Evolutionary conservation across 2,329 filamentous ascomycete species (phyloP), one percentile per base, ranked within the genome.

Genomic region (Colletotrichum euphorbiae): DNA sequence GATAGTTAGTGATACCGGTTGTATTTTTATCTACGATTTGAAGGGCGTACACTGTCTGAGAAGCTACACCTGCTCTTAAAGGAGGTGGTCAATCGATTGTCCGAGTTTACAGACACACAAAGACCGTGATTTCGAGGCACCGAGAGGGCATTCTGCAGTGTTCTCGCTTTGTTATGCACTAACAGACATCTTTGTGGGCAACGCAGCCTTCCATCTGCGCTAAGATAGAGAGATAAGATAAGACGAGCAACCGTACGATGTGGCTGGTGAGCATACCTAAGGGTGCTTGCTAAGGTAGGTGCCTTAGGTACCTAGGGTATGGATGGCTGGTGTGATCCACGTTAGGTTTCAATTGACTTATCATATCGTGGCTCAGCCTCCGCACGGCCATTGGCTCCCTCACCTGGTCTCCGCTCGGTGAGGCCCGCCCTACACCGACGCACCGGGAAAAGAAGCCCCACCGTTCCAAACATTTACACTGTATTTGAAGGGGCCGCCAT

Each of bases 141-240:
- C 28, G 7, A 7, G 28, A 8, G 28, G 7, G 7, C 28, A 28
- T 28, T 28, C 28, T 28, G 28, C 28, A 28, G 28, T 6, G 28
- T 28, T 36, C 31, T 31, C 15, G 12, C n/a, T 8, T 8, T 6
- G 56, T 61, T n/a, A 7, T 4, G 15, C 56, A 42, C 64, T 67
- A 67, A 63, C 64, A 67, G 28, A 46, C 12, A 21, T 36, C 19
- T 52, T 46, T 15, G 11, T 31, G 36, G 40, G 21, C 8, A 36
- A 50, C 63, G 54, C 62, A 45, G 59, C 63, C 50, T 50, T 17
- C 11, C 24, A 57, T 9, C 2, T 38, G 19, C 52, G 52, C 15
- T 24, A 17, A 9, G 5, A 3, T 12, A 21, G 3, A 4, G 6
- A n/a, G 57, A 62, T 66, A 55, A 66, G 63, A 56, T 62, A 62